A percentile compares a stretch with the other conserved stretches of the same genome.
Conservation (phyloP, 2,329 filamentous ascomycete genomes). For the Diaporthe caulivora region DNA sequence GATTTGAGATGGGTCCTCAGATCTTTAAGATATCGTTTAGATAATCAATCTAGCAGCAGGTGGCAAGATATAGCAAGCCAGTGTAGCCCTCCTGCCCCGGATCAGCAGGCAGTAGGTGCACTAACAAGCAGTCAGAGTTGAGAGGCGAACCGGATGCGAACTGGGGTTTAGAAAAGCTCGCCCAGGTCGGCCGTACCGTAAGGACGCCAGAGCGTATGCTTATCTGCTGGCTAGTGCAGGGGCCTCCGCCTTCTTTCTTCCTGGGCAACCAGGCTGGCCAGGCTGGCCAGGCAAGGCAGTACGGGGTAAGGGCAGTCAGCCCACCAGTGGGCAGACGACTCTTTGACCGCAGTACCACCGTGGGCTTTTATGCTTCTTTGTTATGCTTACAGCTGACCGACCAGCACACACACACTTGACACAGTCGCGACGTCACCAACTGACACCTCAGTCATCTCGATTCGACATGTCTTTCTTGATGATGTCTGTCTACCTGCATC, state of each 20-base stretch:
- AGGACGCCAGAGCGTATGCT: not conserved
- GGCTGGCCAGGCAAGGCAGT: too few relatives aligned
- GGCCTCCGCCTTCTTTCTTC: not conserved
- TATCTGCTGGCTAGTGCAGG: conserved; percentile 12
- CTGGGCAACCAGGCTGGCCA: not conserved
- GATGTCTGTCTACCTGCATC: not conserved
- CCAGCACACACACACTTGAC: not conserved
- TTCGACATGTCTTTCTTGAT: not conserved
- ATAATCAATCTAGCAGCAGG: not conserved
- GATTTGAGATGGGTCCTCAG: not conserved
- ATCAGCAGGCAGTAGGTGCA: not conserved
- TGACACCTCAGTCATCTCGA: not conserved
- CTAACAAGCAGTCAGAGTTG: too few relatives aligned
- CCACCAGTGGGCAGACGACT: not conserved
- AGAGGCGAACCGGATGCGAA: not conserved
- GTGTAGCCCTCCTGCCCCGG: not conserved
- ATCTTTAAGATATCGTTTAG: conserved; percentile 26
- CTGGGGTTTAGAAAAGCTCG: not conserved
- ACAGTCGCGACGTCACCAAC: conserved; percentile 14
- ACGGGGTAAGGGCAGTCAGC: too few relatives aligned
- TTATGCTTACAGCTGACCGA: not conserved
- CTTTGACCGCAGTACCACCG: not conserved
- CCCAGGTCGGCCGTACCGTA: not conserved
- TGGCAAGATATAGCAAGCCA: not conserved
- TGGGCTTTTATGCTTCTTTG: conserved; percentile 11